Evolutionary conservation across 352 stramenopile species (phyloP).

Genomic region (Phytophthora pistaciae): DNA sequence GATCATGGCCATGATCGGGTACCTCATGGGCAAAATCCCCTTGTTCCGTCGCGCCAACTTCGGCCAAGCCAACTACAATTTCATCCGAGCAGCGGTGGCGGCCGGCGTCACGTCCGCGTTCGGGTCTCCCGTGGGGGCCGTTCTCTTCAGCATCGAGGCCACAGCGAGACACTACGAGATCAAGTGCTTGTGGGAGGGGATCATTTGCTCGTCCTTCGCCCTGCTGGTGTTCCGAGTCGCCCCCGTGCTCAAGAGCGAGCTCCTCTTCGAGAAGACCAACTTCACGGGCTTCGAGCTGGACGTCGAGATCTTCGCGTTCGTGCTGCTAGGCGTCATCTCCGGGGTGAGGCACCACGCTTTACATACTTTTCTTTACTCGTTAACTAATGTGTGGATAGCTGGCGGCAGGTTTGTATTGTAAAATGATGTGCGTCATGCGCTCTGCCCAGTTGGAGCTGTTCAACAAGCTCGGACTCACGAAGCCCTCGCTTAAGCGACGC

Average conservation of each 20-base stretch:
- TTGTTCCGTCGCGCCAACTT: conserved; percentile 81
- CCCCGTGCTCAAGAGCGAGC: conserved; percentile 76
- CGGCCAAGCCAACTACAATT: conserved; percentile 78
- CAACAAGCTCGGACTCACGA: conserved; percentile 54
- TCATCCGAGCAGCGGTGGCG: conserved; percentile 78
- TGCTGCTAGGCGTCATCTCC: conserved; percentile 71
- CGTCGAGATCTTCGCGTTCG: conserved; percentile 81
- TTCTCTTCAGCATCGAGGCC: conserved; percentile 89
- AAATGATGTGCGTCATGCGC: conserved; percentile 56
- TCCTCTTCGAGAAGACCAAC: conserved; percentile 84
- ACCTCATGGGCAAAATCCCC: conserved; percentile 68
- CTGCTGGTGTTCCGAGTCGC: conserved; percentile 83
- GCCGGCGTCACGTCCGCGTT: conserved; percentile 85
- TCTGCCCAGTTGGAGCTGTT: conserved; percentile 65
- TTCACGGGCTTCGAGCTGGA: conserved; percentile 87
- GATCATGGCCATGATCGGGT: conserved; percentile 81
- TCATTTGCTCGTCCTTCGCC: conserved; percentile 84
- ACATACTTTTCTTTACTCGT: not conserved
- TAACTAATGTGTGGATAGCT: conserved; percentile 56
- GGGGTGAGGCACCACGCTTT: conserved; percentile 42
- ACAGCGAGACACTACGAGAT: conserved; percentile 88
- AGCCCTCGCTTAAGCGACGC: conserved; percentile 60
- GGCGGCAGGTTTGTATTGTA: conserved; percentile 74
- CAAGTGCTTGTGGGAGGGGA: conserved; percentile 86
- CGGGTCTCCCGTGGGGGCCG: conserved; percentile 74